phyloP scores from a whole-genome alignment of 2,329 filamentous ascomycete genomes.

The Scytalidium sp. region DNA sequence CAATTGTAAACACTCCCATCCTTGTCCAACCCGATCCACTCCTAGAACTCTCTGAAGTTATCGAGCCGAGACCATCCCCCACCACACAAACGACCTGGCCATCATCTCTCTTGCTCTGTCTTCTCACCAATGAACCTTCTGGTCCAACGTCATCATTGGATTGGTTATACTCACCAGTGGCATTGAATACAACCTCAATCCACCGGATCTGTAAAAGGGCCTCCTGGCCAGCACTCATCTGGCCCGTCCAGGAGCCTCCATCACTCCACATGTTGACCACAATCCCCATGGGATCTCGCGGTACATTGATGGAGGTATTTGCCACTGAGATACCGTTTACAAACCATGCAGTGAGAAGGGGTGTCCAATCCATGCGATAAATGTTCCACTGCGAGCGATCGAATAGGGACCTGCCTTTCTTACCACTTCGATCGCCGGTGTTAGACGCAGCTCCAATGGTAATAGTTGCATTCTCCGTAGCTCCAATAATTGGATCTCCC shows the following conservation, averaged over 20 bases:
- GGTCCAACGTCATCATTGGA: background rate
- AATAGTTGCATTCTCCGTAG: slow-evolving; percentile 2
- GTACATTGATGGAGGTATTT: slow-evolving; percentile 5
- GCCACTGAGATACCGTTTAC: slow-evolving; percentile 6
- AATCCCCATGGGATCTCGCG: slow-evolving; percentile 1
- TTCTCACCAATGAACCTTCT: background rate
- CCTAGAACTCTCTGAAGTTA: no score
- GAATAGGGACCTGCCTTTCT: background rate
- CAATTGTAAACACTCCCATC: no score
- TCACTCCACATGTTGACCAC: slow-evolving; percentile 9
- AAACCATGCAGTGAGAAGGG: slow-evolving; percentile 4
- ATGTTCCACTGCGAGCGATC: slow-evolving; percentile 6
- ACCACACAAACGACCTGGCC: background rate
- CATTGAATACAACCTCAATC: slow-evolving; percentile 10
- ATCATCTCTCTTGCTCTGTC: background rate
- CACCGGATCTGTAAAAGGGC: slow-evolving; percentile 9
- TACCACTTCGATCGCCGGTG: background rate
- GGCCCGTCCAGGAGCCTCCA: slow-evolving; percentile 6
- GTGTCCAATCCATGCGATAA: slow-evolving; percentile 9
- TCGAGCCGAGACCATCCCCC: no score
- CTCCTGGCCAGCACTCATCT: slow-evolving; percentile 2
- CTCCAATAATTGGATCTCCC: background rate
- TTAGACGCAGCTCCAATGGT: background rate
- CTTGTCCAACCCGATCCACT: no score
- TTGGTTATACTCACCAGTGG: background rate